These are phyloP conservation scores for Penicillium sp. DNA, from an alignment of 2,329 filamentous ascomycete species.

Conservation along the genomic window DNA sequence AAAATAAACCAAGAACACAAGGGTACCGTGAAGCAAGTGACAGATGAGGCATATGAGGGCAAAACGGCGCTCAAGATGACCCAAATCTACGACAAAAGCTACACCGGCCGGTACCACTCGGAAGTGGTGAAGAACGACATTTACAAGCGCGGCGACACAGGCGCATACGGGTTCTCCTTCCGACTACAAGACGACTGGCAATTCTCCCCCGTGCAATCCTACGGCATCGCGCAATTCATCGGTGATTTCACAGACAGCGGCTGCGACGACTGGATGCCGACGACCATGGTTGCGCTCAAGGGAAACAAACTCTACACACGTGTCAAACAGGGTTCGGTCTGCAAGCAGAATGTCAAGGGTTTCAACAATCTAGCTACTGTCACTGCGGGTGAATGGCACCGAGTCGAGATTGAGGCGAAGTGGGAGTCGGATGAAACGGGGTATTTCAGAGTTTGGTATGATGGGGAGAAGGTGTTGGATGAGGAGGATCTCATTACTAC, in stretches of 20 bases:
- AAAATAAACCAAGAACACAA: slow-evolving; percentile 41
- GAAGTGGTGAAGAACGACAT: slow-evolving; percentile 47
- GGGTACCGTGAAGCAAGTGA: slow-evolving; percentile 45
- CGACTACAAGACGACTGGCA: slow-evolving; percentile 50
- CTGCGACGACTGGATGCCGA: slow-evolving; percentile 51
- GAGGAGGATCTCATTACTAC: slow-evolving; percentile 45
- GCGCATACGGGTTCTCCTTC: slow-evolving; percentile 54
- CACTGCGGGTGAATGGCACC: slow-evolving; percentile 48
- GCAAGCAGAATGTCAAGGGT: slow-evolving; percentile 32
- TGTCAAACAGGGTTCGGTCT: slow-evolving; percentile 43
- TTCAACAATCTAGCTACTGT: slow-evolving; percentile 42
- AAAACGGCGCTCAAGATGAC: slow-evolving; percentile 46
- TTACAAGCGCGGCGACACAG: slow-evolving; percentile 47
- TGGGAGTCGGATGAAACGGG: slow-evolving; percentile 49
- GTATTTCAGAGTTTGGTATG: slow-evolving; percentile 49
- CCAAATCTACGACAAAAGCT: slow-evolving; percentile 40
- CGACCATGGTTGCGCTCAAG: slow-evolving; percentile 49
- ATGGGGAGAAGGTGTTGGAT: slow-evolving; percentile 48
- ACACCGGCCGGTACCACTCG: slow-evolving; percentile 50
- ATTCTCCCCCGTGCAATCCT: slow-evolving; percentile 45
- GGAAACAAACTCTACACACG: slow-evolving; percentile 47
- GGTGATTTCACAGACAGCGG: slow-evolving; percentile 46
- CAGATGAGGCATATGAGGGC: slow-evolving; percentile 42
- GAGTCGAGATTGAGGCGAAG: slow-evolving; percentile 45
- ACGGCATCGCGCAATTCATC: slow-evolving; percentile 54